Evolutionary conservation across 78 protist genomes (phyloP), one percentile per base, ranked within the genome.

Genomic region (Dictyostelium firmibasis): DNA sequence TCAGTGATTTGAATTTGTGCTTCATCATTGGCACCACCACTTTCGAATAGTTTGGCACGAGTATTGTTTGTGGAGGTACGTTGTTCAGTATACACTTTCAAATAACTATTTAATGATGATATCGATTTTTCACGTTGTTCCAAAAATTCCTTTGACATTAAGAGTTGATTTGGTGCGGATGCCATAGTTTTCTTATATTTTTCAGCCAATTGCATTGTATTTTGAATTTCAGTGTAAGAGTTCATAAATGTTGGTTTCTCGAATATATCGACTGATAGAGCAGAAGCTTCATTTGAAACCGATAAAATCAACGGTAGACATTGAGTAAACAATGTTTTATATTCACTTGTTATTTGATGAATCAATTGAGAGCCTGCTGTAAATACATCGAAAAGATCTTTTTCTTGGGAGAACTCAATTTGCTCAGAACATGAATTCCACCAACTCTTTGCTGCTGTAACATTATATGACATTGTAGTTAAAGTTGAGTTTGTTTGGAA

Each of bases 361-460:
- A 81, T 75, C 11, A 89, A 43, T 69, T 89, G 94, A 23, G 86
- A 29, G 11, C 86, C 86, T 43, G 94, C 94, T n/a, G 85, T 75
- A 69, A 89, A 89, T 8, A 70, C 88, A 33, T 89, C 94, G 31
- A 89, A 89, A 33, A 89, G 27, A 44, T 89, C 94, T 38, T 89
- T 89, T n/a, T 89, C 94, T 2, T 86, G 72, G 14, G 27, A 23
- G 60, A 89, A 89, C 43, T 89, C 94, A 47, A 89, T 81, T 41
- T 81, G 87, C 27, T 89, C 94, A 0, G 94, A 78, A 70, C 94
- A 89, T 9, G 72, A 38, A 70, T 89, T 89, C 94, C 94, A 89
- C 86, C 87, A 89, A 69, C 94, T 89, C 41, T 89, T 89, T 13
- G 94, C 94, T 8, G 94, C 94, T 25, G 94, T 89, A 5, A 89